A percentile compares a stretch with the other conserved stretches of the same genome.
These are phyloP conservation scores for Canna indica DNA, from an alignment of 176 grass and related monocot genomes.

Conservation along the genomic window DNA sequence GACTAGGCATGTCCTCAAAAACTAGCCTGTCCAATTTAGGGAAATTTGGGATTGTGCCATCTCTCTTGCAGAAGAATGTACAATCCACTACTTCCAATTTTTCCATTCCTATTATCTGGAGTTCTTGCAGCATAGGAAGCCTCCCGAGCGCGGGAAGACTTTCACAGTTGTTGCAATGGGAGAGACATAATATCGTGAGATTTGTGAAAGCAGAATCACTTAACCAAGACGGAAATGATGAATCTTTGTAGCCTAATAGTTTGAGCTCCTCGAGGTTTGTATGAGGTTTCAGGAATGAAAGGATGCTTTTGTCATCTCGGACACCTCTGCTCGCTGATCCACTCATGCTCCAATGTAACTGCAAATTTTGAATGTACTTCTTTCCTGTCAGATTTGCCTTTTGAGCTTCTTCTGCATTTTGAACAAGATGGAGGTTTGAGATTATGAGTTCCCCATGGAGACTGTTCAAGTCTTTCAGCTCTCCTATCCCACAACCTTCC, in stretches of 20 bases:
- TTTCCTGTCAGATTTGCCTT: slow-evolving; percentile 25
- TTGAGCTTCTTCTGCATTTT: slow-evolving; percentile 9
- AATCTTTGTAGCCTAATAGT: slow-evolving; percentile 15
- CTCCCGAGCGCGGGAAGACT: slow-evolving; percentile 20
- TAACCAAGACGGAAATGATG: slow-evolving; percentile 23
- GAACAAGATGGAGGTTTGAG: slow-evolving; percentile 34
- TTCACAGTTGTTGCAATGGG: slow-evolving; percentile 8
- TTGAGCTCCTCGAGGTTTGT: slow-evolving; percentile 20
- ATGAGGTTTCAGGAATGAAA: slow-evolving; percentile 19
- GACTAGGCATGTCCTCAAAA: slow-evolving; percentile 23
- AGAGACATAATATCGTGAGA: slow-evolving; percentile 3
- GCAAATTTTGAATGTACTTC: slow-evolving; percentile 19
- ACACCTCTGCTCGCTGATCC: not conserved
- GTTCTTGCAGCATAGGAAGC: slow-evolving; percentile 17
- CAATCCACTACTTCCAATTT: slow-evolving; percentile 6
- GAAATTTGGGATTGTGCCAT: not conserved
- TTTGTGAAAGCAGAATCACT: not conserved
- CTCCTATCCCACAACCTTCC: not conserved
- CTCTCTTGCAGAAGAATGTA: slow-evolving; percentile 5
- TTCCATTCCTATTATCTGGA: slow-evolving; percentile 26
- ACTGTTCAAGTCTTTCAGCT: slow-evolving; percentile 27
- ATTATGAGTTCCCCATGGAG: slow-evolving; percentile 34
- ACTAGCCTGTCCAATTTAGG: slow-evolving; percentile 26
- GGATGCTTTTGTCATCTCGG: slow-evolving; percentile 2
- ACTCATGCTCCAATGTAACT: slow-evolving; percentile 29